These are phyloP conservation scores for Maudiozyma humilis DNA, from an alignment of 1,139 yeast genomes.

Conservation along the genomic window DNA sequence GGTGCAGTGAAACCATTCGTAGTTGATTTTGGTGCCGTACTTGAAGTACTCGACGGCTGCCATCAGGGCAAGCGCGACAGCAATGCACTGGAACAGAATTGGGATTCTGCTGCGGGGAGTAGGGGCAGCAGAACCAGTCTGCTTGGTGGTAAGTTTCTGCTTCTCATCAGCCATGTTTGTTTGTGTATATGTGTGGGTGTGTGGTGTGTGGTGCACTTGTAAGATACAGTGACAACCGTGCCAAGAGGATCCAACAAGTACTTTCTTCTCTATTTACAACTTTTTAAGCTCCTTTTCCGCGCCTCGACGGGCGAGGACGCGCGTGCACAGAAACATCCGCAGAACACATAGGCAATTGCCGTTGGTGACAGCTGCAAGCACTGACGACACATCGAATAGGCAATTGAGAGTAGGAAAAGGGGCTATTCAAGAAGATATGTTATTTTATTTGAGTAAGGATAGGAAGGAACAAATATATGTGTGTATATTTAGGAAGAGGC, in stretches of 20 bases:
- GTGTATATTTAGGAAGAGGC: not conserved
- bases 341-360: not conserved
- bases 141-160: not conserved
- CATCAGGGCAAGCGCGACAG: constrained; percentile 27
- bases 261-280: not conserved
- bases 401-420: too few species aligned
- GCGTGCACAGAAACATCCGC: not conserved
- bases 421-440: too few species aligned
- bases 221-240: too few species aligned
- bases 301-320: too few species aligned
- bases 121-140: not conserved
- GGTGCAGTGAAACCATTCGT: constrained; percentile 39
- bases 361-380: not conserved
- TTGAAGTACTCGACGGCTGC: constrained; percentile 37
- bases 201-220: too few species aligned
- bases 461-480: not conserved
- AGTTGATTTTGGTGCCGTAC: constrained; percentile 33
- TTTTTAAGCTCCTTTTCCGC: not conserved
- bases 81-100: constrained; percentile 28
- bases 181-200: too few species aligned
- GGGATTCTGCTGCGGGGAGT: constrained; percentile 12
- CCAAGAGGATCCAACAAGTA: too few species aligned
- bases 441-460: not conserved
- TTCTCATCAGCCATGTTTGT: constrained; percentile 1
- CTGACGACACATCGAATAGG: not conserved